Base-by-base conservation (phyloP, 1,284 basidiomycete genomes). In the Coniferiporia weirii region DNA sequence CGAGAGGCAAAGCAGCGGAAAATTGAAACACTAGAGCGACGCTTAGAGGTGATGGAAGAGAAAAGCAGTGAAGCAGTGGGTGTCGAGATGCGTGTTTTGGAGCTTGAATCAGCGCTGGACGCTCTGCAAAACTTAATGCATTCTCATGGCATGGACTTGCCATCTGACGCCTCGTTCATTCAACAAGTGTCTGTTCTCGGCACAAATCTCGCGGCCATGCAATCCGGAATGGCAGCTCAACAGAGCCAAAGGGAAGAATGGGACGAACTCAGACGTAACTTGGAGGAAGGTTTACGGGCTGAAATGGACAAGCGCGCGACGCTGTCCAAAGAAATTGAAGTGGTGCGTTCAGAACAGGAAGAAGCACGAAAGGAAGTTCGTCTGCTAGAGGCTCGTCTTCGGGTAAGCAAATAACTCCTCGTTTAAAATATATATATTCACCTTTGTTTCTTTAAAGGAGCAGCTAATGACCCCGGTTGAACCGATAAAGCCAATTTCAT, bases 321-420 rank as follows among this genome's bases (percentile, higher is more conserved):
- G 2, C 65, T 85, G 27, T 71, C 72, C 51, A 71, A 73, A 52
- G 83, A 88, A 62, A 66, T 89, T 34, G 84, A 87, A 62, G 77
- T 79, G 17, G 76, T 76, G 6, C 73, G 79, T 47, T 73, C 70
- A 38, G 83, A 85, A 63, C 73, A 80, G 38, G 86, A 89, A 56
- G 73, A 79, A 4, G 78, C 78, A 6, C 75, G 74, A 57, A 75
- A 71, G 59, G 79, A 84, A 57, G 69, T 73, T 27, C 70, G 74
- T 49, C 66, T 71, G 4, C 65, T 83, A 54, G 76, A 81, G 61
- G 67, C 69, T 17, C 74, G 74, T 52, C 64, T 79, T 53, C 77
- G 76, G 74, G 81, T 82, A 32, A 54, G 52, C 48, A 47, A n/a
- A 45, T 19, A 22, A 27, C 20, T 40, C 36, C n/a, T 12, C 34